Percentiles rank a stretch among this genome's conserved stretches.
phyloP scores from a whole-genome alignment of 805 yeast genomes.

The Saccharomycopsis malanga region DNA sequence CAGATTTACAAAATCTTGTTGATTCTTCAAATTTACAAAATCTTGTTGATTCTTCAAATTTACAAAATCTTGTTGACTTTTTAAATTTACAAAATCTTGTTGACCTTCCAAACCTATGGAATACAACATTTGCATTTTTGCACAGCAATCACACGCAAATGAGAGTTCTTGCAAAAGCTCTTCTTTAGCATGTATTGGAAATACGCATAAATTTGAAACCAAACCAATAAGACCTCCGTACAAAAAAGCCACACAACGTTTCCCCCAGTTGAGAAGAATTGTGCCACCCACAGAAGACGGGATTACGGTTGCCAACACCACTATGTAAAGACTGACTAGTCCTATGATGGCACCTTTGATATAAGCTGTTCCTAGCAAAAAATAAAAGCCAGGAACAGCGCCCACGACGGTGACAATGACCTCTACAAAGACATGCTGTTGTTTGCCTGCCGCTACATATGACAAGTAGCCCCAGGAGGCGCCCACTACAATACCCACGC shows the following conservation, averaged over 20 bases:
- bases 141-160: slow-evolving; percentile 33
- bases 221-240: slow-evolving; percentile 44
- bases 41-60: too few species aligned
- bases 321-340: slow-evolving; percentile 40
- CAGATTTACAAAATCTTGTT: too few species aligned
- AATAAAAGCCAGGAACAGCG: slow-evolving; percentile 41
- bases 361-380: slow-evolving; percentile 39
- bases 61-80: too few species aligned
- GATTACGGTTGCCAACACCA: slow-evolving; percentile 37
- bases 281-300: slow-evolving; percentile 36
- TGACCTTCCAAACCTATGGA: slow-evolving; percentile 38
- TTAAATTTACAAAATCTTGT: slow-evolving; percentile 22
- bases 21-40: too few species aligned
- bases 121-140: slow-evolving; percentile 33
- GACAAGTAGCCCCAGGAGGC: slow-evolving; percentile 44
- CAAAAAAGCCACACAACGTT: slow-evolving; percentile 43
- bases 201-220: slow-evolving; percentile 37
- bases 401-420: slow-evolving; percentile 38
- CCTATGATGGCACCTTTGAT: slow-evolving; percentile 46
- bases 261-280: slow-evolving; percentile 39
- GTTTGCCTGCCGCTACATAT: slow-evolving; percentile 37
- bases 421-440: slow-evolving; percentile 36
- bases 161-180: slow-evolving; percentile 38
- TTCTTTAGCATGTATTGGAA: slow-evolving; percentile 43
- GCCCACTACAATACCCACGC: slow-evolving; percentile 41